Evolutionary conservation across 495 filamentous ascomycete genomes (phyloP).

Genomic region (Aspergillus leporis): DNA sequence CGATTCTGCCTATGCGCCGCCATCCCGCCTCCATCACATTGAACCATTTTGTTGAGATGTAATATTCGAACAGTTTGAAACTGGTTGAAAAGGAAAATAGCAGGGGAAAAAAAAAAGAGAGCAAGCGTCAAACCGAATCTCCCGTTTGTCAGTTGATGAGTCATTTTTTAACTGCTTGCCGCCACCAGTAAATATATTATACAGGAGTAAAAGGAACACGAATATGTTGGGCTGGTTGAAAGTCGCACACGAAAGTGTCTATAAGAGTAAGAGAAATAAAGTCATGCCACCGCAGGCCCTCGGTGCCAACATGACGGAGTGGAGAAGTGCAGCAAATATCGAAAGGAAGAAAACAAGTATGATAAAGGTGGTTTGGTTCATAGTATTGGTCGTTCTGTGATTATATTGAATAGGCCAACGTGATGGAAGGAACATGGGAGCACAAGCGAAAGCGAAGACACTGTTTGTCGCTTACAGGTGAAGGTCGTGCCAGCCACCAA

Average conservation of each 20-base stretch:
- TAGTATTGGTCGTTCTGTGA: slow-evolving; percentile 9
- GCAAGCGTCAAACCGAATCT: slow-evolving; percentile 17
- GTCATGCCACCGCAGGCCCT: neutral
- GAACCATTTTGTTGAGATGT: slow-evolving; percentile 15
- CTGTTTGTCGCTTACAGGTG: slow-evolving; percentile 38
- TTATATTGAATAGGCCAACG: slow-evolving; percentile 12
- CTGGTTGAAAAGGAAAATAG: slow-evolving; percentile 4
- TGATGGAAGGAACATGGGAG: slow-evolving; percentile 10
- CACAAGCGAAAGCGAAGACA: slow-evolving; percentile 8
- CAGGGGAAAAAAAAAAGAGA: slow-evolving; percentile 8
- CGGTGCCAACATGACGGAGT: neutral
- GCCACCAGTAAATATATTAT: slow-evolving; percentile 24
- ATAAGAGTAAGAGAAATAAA: slow-evolving; percentile 3
- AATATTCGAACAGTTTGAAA: slow-evolving; percentile 8
- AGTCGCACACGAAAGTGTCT: slow-evolving; percentile 5
- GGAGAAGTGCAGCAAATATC: neutral
- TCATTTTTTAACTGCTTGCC: slow-evolving; percentile 26
- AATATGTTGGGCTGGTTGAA: slow-evolving; percentile 16
- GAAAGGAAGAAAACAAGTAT: neutral
- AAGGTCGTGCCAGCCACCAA: slow-evolving; percentile 81
- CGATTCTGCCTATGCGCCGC: slow-evolving; percentile 14
- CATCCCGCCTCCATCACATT: slow-evolving; percentile 18
- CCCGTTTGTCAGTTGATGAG: slow-evolving; percentile 13
- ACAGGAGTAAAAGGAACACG: slow-evolving; percentile 25
- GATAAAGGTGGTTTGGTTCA: neutral